phyloP scores from a whole-genome alignment of 805 yeast genomes.

The Lipomyces kockii region DNA sequence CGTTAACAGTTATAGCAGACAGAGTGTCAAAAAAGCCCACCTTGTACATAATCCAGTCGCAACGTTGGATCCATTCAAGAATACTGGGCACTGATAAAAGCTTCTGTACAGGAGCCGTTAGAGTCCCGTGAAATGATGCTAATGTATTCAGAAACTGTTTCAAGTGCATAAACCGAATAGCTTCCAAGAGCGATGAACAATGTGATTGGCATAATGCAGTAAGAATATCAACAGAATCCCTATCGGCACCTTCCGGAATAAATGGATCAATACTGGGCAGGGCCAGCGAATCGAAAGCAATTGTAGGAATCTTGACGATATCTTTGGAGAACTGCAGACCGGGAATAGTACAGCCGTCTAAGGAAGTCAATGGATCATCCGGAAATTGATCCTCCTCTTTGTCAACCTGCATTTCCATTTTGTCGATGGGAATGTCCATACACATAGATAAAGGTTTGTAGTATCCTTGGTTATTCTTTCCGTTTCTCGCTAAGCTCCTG shows the following conservation, averaged over 20 bases:
- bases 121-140: slow-evolving; percentile 56
- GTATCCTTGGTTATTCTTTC: not conserved
- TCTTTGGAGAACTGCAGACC: slow-evolving; percentile 17
- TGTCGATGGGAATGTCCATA: not conserved
- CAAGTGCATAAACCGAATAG: slow-evolving; percentile 68
- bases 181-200: slow-evolving; percentile 66
- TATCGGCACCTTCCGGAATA: slow-evolving; percentile 53
- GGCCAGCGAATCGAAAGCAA: slow-evolving; percentile 44
- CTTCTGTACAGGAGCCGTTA: slow-evolving; percentile 67
- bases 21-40: slow-evolving; percentile 30
- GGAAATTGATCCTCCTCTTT: not conserved
- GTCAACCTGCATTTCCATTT: slow-evolving; percentile 3
- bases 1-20: not conserved
- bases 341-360: slow-evolving; percentile 23
- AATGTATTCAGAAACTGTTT: slow-evolving; percentile 62
- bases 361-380: slow-evolving; percentile 8
- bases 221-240: slow-evolving; percentile 65
- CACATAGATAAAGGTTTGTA: not conserved
- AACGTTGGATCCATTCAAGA: slow-evolving; percentile 65
- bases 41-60: slow-evolving; percentile 68
- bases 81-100: slow-evolving; percentile 50
- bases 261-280: slow-evolving; percentile 50
- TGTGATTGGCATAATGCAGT: slow-evolving; percentile 66
- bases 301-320: slow-evolving; percentile 16
- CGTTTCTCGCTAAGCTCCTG: not conserved